phyloP scores from a whole-genome alignment of 169 alveolate species.

The Eimeria tenella region DNA sequence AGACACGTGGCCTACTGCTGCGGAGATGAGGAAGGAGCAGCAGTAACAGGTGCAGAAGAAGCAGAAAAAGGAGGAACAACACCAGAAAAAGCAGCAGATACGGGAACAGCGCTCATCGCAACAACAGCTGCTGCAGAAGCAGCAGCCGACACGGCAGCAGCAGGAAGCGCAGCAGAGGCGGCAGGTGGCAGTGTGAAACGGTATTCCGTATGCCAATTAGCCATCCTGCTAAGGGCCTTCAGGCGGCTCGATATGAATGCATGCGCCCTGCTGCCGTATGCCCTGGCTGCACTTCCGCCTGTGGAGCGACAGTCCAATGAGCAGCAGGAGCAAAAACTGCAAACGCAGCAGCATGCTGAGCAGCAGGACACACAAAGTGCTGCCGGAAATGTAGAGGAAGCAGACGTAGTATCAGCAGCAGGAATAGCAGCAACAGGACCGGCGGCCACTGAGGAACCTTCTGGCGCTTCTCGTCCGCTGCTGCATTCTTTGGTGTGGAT shows the following conservation, averaged over 20 bases:
- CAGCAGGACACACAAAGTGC: background rate
- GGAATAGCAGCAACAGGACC: background rate
- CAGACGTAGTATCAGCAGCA: background rate
- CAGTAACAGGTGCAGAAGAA: background rate
- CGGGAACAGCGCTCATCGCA: background rate
- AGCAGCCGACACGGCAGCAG: background rate
- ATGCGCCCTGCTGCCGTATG: constrained; percentile 21
- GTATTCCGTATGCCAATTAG: constrained; percentile 16
- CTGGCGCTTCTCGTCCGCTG: background rate
- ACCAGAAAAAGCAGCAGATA: background rate
- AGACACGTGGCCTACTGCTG: constrained; percentile 8
- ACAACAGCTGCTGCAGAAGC: background rate
- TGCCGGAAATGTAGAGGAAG: background rate
- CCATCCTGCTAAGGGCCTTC: constrained; percentile 28
- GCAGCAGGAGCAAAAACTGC: background rate
- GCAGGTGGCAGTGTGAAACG: background rate
- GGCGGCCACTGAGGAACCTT: background rate
- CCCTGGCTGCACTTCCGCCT: background rate
- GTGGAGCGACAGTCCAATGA: background rate
- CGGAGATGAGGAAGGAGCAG: background rate
- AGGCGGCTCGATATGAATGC: constrained; percentile 7
- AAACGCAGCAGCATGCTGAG: background rate
- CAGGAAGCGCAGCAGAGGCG: background rate
- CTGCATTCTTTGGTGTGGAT: constrained; percentile 19
- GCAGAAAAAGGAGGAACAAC: background rate